Evolutionary conservation across 306 rosid genomes (phyloP).

Genomic region (Rosa lucieae): DNA sequence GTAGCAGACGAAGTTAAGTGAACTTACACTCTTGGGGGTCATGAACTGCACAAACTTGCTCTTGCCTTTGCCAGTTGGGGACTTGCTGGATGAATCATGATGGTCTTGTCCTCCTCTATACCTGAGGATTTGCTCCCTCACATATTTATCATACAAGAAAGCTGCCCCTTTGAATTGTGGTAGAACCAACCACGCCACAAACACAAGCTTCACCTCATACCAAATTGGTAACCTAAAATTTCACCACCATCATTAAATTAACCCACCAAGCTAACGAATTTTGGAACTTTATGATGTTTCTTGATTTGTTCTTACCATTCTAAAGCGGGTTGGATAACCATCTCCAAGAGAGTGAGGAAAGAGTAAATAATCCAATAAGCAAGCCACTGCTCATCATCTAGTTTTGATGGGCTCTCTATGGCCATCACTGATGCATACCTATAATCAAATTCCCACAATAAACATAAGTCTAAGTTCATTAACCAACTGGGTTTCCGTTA

Average conservation of each 20-base stretch:
- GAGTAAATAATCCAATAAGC: slow-evolving; percentile 95
- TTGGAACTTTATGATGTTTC: not conserved
- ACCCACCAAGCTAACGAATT: not conserved
- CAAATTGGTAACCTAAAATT: slow-evolving; percentile 72
- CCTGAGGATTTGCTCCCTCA: slow-evolving; percentile 52
- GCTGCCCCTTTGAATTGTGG: slow-evolving; percentile 95
- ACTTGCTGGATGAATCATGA: slow-evolving; percentile 8
- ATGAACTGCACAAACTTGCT: slow-evolving; percentile 54
- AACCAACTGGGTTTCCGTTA: not conserved
- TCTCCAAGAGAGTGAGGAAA: slow-evolving; percentile 76
- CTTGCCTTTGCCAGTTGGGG: slow-evolving; percentile 46
- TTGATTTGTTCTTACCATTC: slow-evolving; percentile 44
- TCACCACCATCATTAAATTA: not conserved
- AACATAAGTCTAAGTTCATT: not conserved
- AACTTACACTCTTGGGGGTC: slow-evolving; percentile 49
- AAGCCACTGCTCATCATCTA: slow-evolving; percentile 90
- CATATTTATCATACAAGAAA: slow-evolving; percentile 71
- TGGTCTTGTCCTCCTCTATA: slow-evolving; percentile 18
- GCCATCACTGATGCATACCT: slow-evolving; percentile 94
- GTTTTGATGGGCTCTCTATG: slow-evolving; percentile 65
- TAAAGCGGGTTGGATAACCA: slow-evolving; percentile 59
- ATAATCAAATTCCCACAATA: not conserved
- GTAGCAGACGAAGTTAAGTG: not conserved
- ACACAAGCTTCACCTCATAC: slow-evolving; percentile 62
- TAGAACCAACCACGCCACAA: slow-evolving; percentile 84